phyloP scores from a whole-genome alignment of 306 rosid species.

The Trifolium fragiferum region DNA sequence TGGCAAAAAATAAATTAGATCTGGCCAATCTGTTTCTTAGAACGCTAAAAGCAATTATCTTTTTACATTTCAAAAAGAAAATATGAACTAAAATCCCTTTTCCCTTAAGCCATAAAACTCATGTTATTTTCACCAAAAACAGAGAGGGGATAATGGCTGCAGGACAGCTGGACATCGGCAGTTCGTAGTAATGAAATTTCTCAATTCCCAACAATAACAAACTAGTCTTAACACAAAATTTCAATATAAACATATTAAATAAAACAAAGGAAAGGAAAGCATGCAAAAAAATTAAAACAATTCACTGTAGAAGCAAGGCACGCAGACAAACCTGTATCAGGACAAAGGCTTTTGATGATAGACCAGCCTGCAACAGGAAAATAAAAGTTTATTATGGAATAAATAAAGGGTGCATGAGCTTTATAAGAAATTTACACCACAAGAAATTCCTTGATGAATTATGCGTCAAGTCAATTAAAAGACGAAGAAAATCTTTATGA shows the following conservation, averaged over 20 bases:
- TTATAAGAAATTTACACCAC: constrained; percentile 26
- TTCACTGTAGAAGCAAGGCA: constrained; percentile 33
- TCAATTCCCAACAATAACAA: constrained; percentile 23
- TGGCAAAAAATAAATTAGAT: constrained; percentile 14
- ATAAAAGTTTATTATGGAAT: constrained; percentile 21
- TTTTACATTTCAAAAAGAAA: constrained; percentile 22
- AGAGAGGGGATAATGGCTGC: background rate
- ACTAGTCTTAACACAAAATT: constrained; percentile 14
- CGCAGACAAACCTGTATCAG: constrained; percentile 77
- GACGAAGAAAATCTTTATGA: background rate
- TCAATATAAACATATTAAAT: constrained; percentile 12
- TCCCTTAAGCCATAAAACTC: constrained; percentile 19
- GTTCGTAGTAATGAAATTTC: constrained; percentile 10
- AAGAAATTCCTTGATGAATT: constrained; percentile 17
- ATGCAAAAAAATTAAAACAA: constrained; percentile 32
- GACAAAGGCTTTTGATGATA: constrained; percentile 84
- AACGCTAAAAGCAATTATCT: background rate
- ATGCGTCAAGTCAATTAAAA: constrained; percentile 21
- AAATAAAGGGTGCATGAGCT: constrained; percentile 32
- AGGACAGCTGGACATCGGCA: constrained; percentile 7
- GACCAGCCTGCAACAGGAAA: constrained; percentile 82
- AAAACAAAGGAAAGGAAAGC: constrained; percentile 29
- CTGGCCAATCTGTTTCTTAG: constrained; percentile 14
- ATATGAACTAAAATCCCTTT: background rate
- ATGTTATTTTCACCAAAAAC: constrained; percentile 2